These are phyloP conservation scores for Leccinum ponderosum DNA, from an alignment of 1,284 basidiomycete species.

Conservation along the genomic window DNA sequence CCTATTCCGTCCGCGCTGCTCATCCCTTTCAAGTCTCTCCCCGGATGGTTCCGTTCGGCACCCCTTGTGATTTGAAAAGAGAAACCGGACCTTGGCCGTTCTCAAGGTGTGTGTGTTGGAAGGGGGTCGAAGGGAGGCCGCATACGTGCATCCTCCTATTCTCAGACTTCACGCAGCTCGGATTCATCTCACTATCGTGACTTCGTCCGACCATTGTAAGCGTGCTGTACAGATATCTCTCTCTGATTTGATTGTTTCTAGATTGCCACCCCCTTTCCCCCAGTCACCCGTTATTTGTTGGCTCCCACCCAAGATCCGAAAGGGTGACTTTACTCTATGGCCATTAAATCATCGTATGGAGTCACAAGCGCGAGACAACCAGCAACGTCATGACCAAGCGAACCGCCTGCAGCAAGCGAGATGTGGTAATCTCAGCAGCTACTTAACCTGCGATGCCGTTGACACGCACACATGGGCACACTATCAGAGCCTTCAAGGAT, in stretches of 20 bases:
- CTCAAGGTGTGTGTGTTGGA: neutral
- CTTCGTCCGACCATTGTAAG: neutral
- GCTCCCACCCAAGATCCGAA: constrained; percentile 17
- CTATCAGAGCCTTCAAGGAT: too few relatives aligned
- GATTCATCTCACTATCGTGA: constrained; percentile 6
- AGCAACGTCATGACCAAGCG: neutral
- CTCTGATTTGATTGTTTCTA: constrained; percentile 14
- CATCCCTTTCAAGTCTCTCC: neutral
- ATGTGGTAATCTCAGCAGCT: neutral
- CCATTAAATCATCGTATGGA: constrained; percentile 4
- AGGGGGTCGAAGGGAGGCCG: neutral
- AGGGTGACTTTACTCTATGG: neutral
- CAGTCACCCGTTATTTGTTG: neutral
- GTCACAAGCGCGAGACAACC: neutral
- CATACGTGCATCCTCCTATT: constrained; percentile 2
- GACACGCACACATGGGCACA: neutral
- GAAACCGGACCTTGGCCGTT: constrained; percentile 4
- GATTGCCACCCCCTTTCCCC: neutral
- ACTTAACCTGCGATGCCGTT: neutral
- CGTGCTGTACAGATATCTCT: neutral
- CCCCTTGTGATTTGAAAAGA: constrained; percentile 3
- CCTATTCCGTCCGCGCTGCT: constrained; percentile 4
- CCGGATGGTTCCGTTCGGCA: constrained; percentile 5
- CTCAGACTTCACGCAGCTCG: constrained; percentile 8
- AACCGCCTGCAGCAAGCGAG: neutral